A percentile compares a stretch with the other conserved stretches of the same genome.
Evolutionary conservation across 257 asterid species (phyloP).

Genomic region (Scutellaria minor): DNA sequence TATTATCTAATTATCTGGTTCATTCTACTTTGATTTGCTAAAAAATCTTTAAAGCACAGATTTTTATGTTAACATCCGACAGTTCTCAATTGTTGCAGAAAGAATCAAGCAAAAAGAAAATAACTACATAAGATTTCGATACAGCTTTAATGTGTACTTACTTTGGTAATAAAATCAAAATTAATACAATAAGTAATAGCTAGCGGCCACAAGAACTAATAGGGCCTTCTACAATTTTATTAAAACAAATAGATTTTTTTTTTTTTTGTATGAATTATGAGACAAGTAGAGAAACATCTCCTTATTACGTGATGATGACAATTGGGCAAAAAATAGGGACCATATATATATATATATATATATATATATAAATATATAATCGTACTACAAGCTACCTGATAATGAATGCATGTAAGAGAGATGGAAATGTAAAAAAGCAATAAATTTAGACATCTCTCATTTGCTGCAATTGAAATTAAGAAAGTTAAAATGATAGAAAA

Average conservation of each 20-base stretch:
- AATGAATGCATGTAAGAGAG: background rate
- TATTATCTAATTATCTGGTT: too few species aligned
- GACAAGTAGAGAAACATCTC: background rate
- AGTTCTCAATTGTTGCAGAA: background rate
- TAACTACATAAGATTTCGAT: background rate
- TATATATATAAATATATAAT: background rate
- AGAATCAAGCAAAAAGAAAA: background rate
- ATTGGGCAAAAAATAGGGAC: constrained; percentile 30
- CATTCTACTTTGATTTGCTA: background rate
- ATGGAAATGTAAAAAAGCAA: background rate
- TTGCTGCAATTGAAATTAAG: background rate
- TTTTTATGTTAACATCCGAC: constrained; percentile 2
- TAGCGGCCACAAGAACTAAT: too few species aligned
- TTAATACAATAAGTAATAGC: too few species aligned
- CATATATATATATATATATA: background rate
- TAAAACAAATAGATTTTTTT: too few species aligned
- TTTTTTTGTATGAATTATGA: too few species aligned
- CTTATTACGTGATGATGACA: constrained; percentile 27
- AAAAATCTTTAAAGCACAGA: constrained; percentile 22
- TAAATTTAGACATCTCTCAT: too few species aligned
- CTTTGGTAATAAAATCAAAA: background rate
- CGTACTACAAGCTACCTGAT: constrained; percentile 17
- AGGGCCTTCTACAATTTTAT: background rate
- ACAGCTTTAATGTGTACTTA: background rate
- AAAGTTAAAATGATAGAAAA: constrained; percentile 15